Evolutionary conservation across 495 filamentous ascomycete genomes (phyloP).

Genomic region (Aspergillus panamensis): DNA sequence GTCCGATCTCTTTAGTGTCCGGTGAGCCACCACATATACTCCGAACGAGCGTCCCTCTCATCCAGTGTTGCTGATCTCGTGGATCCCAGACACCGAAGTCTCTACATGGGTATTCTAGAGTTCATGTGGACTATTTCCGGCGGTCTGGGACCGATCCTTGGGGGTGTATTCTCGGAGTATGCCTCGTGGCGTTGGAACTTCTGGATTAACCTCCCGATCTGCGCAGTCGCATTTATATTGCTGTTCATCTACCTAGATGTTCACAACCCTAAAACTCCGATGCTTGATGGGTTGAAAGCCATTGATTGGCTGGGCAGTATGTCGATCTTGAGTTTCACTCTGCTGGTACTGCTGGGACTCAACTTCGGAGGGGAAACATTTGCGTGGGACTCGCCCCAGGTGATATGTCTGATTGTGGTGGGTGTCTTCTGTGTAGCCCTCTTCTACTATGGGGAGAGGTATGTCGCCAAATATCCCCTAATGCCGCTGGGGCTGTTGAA

Average conservation of each 20-base stretch:
- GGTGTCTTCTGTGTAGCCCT: conserved; percentile 52
- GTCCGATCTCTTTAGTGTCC: no score
- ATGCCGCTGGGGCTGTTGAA: conserved; percentile 67
- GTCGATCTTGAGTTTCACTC: conserved; percentile 56
- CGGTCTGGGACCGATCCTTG: conserved; percentile 68
- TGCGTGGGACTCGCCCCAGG: conserved; percentile 64
- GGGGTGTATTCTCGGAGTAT: conserved; percentile 60
- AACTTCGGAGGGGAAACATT: conserved; percentile 62
- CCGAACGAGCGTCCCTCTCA: no score
- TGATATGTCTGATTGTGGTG: conserved; percentile 70
- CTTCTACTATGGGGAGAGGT: conserved; percentile 64
- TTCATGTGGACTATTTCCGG: conserved; percentile 71
- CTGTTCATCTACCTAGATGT: neutral
- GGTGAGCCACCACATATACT: no score
- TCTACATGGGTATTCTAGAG: conserved; percentile 60
- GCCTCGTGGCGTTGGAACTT: conserved; percentile 35
- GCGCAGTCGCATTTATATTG: conserved; percentile 58
- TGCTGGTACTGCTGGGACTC: conserved; percentile 70
- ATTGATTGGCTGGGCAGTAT: conserved; percentile 66
- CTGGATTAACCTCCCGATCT: conserved; percentile 57
- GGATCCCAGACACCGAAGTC: conserved; percentile 38
- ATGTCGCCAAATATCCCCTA: conserved; percentile 63
- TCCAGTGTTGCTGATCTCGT: conserved; percentile 57
- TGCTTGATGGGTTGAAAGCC: conserved; percentile 59
- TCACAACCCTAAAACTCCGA: conserved; percentile 31